These are phyloP conservation scores for Iris pallida DNA, from an alignment of 116 monocot species.

Conservation along the genomic window DNA sequence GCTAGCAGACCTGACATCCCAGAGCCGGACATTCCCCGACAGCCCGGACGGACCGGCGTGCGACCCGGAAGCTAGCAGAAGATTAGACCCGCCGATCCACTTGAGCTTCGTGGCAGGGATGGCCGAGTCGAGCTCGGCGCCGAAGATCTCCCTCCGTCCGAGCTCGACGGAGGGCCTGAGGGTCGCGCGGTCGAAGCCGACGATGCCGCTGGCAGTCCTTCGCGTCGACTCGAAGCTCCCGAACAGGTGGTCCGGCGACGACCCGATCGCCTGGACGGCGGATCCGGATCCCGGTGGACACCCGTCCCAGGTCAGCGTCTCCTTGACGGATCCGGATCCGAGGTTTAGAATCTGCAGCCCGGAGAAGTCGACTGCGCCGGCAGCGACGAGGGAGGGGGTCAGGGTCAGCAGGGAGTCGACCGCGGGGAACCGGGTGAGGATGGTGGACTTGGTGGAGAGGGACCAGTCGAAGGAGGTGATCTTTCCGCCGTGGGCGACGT, in stretches of 20 bases:
- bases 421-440: slow-evolving; percentile 64
- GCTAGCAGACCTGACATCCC: slow-evolving; percentile 53
- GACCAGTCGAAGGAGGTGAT: slow-evolving; percentile 55
- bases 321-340: slow-evolving; percentile 1
- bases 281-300: slow-evolving; percentile 27
- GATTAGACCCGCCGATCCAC: slow-evolving; percentile 43
- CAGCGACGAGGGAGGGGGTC: slow-evolving; percentile 27
- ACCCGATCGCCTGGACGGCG: slow-evolving; percentile 50
- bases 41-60: slow-evolving; percentile 72
- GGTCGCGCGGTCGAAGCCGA: slow-evolving; percentile 57
- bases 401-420: slow-evolving; percentile 66
- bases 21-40: slow-evolving; percentile 52
- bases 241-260: slow-evolving; percentile 55
- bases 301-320: slow-evolving; percentile 39
- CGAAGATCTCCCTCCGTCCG: slow-evolving; percentile 61
- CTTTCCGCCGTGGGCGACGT: slow-evolving; percentile 61
- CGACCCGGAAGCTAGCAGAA: slow-evolving; percentile 78
- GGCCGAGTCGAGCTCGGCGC: slow-evolving; percentile 77
- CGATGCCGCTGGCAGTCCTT: slow-evolving; percentile 62
- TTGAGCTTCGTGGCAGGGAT: slow-evolving; percentile 75
- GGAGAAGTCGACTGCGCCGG: slow-evolving; percentile 77
- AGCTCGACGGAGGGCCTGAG: slow-evolving; percentile 42
- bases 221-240: slow-evolving; percentile 76
- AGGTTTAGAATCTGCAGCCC: slow-evolving; percentile 40
- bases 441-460: slow-evolving; percentile 38